Conservation (phyloP, 352 stramenopile species). For the Phytopythium cucurbitacearum region DNA sequence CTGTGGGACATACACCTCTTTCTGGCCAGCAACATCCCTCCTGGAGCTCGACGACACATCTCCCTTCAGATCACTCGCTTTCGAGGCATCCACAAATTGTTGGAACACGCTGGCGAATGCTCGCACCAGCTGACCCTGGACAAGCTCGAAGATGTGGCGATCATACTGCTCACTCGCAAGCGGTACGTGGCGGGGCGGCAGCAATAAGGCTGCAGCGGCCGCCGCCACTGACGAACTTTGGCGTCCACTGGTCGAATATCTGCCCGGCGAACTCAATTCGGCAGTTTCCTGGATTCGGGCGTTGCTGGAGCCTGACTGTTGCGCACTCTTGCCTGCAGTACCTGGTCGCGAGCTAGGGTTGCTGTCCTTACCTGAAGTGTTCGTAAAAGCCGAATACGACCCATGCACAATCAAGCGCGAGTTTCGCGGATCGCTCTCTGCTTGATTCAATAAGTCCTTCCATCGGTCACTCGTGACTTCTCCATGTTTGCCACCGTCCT, state of each 20-base stretch:
- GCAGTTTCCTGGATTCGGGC: no score
- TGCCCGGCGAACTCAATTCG: no score
- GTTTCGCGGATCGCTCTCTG: slow-evolving; percentile 51
- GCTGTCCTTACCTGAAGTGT: no score
- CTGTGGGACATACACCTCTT: slow-evolving; percentile 50
- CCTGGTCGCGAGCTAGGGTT: no score
- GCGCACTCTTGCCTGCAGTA: no score
- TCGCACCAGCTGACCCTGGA: slow-evolving; percentile 42
- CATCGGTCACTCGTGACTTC: slow-evolving; percentile 77
- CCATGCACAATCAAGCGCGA: slow-evolving; percentile 66
- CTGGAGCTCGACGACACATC: slow-evolving; percentile 11
- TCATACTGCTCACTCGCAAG: slow-evolving; percentile 48
- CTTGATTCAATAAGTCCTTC: slow-evolving; percentile 75
- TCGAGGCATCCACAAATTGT: slow-evolving; percentile 57
- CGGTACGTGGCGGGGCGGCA: not conserved
- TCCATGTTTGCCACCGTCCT: slow-evolving; percentile 72
- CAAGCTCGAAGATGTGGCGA: slow-evolving; percentile 61
- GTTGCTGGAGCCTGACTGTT: no score
- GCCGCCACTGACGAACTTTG: no score
- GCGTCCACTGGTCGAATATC: no score
- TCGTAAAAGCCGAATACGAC: slow-evolving; percentile 8
- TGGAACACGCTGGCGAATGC: slow-evolving; percentile 74
- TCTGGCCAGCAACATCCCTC: slow-evolving; percentile 13
- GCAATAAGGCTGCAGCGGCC: no score
- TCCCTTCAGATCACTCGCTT: slow-evolving; percentile 33